Conservation (phyloP, 768 basidiomycete species). For the Russula sp. region DNA sequence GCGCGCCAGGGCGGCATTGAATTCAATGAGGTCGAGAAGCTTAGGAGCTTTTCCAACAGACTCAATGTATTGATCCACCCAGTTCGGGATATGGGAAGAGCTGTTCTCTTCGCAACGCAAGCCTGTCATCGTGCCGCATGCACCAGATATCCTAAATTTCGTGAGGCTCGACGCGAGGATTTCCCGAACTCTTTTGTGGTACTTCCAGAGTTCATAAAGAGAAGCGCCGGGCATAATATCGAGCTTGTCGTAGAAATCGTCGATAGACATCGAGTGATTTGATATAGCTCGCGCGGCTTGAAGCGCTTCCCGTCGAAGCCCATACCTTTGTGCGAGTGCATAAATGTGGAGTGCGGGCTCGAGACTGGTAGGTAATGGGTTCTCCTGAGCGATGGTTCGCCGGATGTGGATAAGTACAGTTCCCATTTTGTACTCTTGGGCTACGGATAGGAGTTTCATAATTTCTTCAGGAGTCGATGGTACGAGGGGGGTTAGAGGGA, state of each 20-base stretch:
- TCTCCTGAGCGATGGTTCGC: not conserved
- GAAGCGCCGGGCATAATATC: not conserved
- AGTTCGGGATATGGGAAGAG: not conserved
- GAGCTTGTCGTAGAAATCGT: not conserved
- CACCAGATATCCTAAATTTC: too few relatives aligned
- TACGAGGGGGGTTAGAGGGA: not conserved
- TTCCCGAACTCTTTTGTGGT: not conserved
- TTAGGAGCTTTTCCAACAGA: not conserved
- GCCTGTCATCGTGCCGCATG: too few relatives aligned
- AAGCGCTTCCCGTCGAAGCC: too few relatives aligned
- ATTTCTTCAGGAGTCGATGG: not conserved
- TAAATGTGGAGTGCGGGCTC: slow-evolving; percentile 5
- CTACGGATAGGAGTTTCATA: not conserved
- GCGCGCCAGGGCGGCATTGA: not conserved
- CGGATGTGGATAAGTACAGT: not conserved
- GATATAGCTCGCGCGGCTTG: too few relatives aligned
- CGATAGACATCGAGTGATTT: not conserved
- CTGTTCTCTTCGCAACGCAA: not conserved
- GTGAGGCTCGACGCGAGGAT: not conserved
- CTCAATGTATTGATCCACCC: not conserved
- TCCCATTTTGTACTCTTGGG: too few relatives aligned
- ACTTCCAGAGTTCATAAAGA: slow-evolving; percentile 17
- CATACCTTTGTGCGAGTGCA: slow-evolving; percentile 6
- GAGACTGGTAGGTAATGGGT: not conserved
- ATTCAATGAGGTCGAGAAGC: not conserved